phyloP scores from a whole-genome alignment of 805 yeast genomes.

The Starmerella vaccinii region DNA sequence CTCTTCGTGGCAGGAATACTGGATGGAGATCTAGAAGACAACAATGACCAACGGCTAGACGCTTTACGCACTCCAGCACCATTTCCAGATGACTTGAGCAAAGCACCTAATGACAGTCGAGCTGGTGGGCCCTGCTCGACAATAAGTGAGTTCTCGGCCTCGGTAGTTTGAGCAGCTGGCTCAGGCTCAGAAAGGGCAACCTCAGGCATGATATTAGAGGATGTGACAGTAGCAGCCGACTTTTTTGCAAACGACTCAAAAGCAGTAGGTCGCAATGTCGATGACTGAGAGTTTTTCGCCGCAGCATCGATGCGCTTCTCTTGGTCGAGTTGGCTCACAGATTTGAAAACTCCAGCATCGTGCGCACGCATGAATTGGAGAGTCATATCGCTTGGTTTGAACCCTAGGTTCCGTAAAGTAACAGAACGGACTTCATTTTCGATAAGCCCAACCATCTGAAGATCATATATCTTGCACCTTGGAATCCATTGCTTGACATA shows the following conservation, averaged over 20 bases:
- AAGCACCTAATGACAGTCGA: neutral
- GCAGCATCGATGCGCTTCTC: conserved; percentile 25
- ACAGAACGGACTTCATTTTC: conserved; percentile 74
- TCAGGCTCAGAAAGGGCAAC: neutral
- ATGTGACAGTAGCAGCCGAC: conserved; percentile 12
- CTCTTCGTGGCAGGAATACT: too few species aligned
- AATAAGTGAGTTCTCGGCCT: neutral
- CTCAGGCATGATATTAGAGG: conserved; percentile 2
- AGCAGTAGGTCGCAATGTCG: conserved; percentile 6
- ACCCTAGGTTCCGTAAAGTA: conserved; percentile 48
- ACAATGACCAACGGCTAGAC: neutral
- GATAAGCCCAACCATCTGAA: conserved; percentile 97
- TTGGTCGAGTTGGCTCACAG: conserved; percentile 19
- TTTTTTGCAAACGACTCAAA: neutral
- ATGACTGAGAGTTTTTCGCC: conserved; percentile 25
- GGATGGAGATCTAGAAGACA: too few species aligned
- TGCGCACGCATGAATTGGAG: conserved; percentile 44
- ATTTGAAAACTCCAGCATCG: conserved; percentile 47
- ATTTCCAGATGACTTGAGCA: neutral
- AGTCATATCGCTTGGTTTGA: conserved; percentile 24
- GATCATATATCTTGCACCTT: conserved; percentile 81
- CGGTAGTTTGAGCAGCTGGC: neutral
- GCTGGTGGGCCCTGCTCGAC: neutral
- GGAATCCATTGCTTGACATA: conserved; percentile 65
- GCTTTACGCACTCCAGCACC: neutral